Evolutionary conservation across 805 yeast species (phyloP).

Genomic region (Lipomyces spencermartinsiae): DNA sequence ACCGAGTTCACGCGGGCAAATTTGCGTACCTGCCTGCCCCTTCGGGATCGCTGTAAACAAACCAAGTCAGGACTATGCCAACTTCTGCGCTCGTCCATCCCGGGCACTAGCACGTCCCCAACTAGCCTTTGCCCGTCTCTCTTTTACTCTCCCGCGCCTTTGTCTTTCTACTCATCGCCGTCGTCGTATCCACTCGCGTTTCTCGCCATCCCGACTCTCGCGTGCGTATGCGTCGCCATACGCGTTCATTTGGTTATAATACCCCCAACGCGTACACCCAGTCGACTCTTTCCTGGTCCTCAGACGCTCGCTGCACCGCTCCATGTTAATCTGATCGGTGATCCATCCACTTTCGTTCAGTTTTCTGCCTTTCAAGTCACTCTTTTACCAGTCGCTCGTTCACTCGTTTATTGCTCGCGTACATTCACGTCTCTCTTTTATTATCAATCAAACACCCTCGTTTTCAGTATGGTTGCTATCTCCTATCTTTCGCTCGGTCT

Average conservation of each 20-base stretch:
- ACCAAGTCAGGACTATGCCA: background rate
- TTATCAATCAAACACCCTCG: constrained; percentile 7
- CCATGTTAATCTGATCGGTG: constrained; percentile 5
- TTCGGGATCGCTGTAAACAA: background rate
- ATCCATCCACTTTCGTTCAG: background rate
- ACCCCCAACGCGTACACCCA: background rate
- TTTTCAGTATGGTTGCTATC: constrained; percentile 13
- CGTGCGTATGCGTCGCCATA: constrained; percentile 2
- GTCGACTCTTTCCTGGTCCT: constrained; percentile 10
- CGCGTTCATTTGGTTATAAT: background rate
- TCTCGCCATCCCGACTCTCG: constrained; percentile 1
- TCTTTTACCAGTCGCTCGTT: constrained; percentile 6
- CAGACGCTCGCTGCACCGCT: constrained; percentile 7
- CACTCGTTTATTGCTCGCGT: background rate
- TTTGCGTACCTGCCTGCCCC: background rate
- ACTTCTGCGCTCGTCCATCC: background rate
- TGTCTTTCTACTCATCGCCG: background rate
- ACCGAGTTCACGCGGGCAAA: background rate
- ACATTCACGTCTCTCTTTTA: background rate
- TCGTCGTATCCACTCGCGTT: background rate
- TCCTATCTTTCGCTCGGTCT: constrained; percentile 23
- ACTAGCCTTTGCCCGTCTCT: constrained; percentile 1
- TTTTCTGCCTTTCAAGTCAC: background rate
- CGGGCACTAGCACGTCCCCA: background rate
- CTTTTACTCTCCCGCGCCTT: background rate